Base-by-base conservation (phyloP, 2,329 filamentous ascomycete genomes). In the Aaosphaeria arxii region DNA sequence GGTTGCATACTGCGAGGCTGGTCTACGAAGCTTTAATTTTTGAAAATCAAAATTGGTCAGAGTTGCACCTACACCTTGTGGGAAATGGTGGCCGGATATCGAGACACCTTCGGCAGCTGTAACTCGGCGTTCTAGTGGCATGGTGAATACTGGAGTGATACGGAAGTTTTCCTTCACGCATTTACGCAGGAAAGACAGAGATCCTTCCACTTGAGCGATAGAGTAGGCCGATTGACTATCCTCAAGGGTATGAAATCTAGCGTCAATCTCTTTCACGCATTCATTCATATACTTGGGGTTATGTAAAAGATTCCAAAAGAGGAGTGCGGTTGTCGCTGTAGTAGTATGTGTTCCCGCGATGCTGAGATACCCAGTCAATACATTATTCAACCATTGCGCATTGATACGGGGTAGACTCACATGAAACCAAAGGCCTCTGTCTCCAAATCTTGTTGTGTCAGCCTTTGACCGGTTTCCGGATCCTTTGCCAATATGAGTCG, bases 341-440 rank as follows among this genome's bases (percentile, higher is more conserved):
- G 64, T 69, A 1, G 67, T 69, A 46, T 70, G 65, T 5, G 62
- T 63, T 6, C 67, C 67, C 9, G 66, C 66, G 43, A 70, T 64
- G 17, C 41, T 43, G 29, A 29, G 41, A 29, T 36, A 36, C 33
- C 4, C 33, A 13, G 9, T 24, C 17, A 24, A 24, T 24, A 24
- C 17, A 24, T 24, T 24, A 3, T 24, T 24, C 17, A 24, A 24
- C 17, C 17, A 24, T 24, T 24, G 17, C 17, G 17, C 17, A 24
- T 24, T 24, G 17, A 24, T 24, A 24, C n/a, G n/a, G 17, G 17
- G 17, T 24, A 24, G 17, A 24, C 17, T 24, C 4, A 43, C 41
- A 72, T 69, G 43, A 70, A 68, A 1, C 63, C 69, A 54, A 71
- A 72, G 4, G 67, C 67, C 42, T 72, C 67, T 0, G 68, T 64